A percentile compares a stretch with the other conserved stretches of the same genome.
Evolutionary conservation across 192 early-diverging fungal species (phyloP).

Genomic region (Coemansia sp.): DNA sequence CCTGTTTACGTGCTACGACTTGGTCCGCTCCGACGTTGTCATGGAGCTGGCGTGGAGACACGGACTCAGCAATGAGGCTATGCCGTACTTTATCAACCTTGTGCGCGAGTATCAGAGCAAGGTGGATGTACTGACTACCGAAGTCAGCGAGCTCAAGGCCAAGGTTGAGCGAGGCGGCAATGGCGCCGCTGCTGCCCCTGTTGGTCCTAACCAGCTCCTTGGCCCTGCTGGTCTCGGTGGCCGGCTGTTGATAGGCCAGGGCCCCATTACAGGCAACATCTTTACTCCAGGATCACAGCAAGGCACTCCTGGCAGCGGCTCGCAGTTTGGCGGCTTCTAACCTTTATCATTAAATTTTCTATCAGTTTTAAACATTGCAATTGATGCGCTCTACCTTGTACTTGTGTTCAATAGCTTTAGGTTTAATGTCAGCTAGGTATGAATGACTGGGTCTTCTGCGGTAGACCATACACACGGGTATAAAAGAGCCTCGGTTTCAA

Average conservation of each 20-base stretch:
- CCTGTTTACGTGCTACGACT: constrained; percentile 93
- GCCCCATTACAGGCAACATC: constrained; percentile 14
- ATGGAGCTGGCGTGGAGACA: constrained; percentile 93
- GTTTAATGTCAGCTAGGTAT: too few relatives aligned
- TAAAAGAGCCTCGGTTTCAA: too few relatives aligned
- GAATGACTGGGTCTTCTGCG: too few relatives aligned
- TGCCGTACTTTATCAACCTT: constrained; percentile 96
- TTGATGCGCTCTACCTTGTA: not conserved
- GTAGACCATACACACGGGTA: too few relatives aligned
- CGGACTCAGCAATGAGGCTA: constrained; percentile 87
- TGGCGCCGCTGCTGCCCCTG: constrained; percentile 25
- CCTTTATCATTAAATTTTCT: not conserved
- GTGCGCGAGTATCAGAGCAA: constrained; percentile 84
- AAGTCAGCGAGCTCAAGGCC: constrained; percentile 58
- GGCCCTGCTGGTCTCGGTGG: constrained; percentile 70
- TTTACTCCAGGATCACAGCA: constrained; percentile 23
- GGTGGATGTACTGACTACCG: constrained; percentile 65
- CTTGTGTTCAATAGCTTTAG: not conserved
- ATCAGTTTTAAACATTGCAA: not conserved
- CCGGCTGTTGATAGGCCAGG: constrained; percentile 67
- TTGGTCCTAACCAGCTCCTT: constrained; percentile 59
- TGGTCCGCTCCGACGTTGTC: constrained; percentile 90
- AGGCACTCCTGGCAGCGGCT: constrained; percentile 27
- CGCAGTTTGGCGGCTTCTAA: constrained; percentile 42
- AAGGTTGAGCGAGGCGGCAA: constrained; percentile 55